These are phyloP conservation scores for Ophiosphaerella korrae DNA, from an alignment of 2,329 filamentous ascomycete genomes.

Conservation along the genomic window DNA sequence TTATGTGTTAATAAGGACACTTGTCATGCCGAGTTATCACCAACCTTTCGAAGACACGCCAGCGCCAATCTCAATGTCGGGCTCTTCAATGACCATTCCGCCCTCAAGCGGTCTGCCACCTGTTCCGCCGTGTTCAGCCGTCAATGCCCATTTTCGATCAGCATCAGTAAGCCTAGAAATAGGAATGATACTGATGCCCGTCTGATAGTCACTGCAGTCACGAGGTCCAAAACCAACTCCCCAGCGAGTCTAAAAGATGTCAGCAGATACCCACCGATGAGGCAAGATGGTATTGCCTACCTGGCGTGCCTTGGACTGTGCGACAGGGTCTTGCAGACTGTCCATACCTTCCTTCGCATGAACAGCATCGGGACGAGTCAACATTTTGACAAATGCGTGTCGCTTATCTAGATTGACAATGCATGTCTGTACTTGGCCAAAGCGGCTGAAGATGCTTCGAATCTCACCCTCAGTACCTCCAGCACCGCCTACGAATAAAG, in stretches of 20 bases:
- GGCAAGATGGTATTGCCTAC: slow-evolving; percentile 26
- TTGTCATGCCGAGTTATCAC: not conserved
- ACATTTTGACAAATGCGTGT: slow-evolving; percentile 99
- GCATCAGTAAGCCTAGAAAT: slow-evolving; percentile 92
- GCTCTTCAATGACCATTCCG: slow-evolving; percentile 92
- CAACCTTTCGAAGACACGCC: slow-evolving; percentile 91
- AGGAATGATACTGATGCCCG: slow-evolving; percentile 89
- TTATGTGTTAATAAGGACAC: slow-evolving; percentile 13
- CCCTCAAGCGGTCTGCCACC: slow-evolving; percentile 80
- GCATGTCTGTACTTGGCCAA: slow-evolving; percentile 90
- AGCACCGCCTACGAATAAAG: slow-evolving; percentile 94
- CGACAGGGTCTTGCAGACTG: slow-evolving; percentile 71
- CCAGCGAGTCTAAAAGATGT: slow-evolving; percentile 78
- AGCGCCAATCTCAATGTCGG: slow-evolving; percentile 97
- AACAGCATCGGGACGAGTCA: slow-evolving; percentile 83
- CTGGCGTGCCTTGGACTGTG: slow-evolving; percentile 65
- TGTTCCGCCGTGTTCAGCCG: slow-evolving; percentile 89
- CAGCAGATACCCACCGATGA: slow-evolving; percentile 14
- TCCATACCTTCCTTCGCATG: slow-evolving; percentile 88
- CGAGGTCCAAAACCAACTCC: slow-evolving; percentile 95
- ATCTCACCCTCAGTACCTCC: slow-evolving; percentile 76
- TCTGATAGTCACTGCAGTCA: slow-evolving; percentile 95
- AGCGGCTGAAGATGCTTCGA: slow-evolving; percentile 77
- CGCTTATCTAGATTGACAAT: slow-evolving; percentile 98
- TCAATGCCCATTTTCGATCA: slow-evolving; percentile 96